Percentiles rank a stretch among this genome's conserved stretches.
phyloP scores from a whole-genome alignment of 805 yeast genomes.

The Brettanomyces naardenensis region DNA sequence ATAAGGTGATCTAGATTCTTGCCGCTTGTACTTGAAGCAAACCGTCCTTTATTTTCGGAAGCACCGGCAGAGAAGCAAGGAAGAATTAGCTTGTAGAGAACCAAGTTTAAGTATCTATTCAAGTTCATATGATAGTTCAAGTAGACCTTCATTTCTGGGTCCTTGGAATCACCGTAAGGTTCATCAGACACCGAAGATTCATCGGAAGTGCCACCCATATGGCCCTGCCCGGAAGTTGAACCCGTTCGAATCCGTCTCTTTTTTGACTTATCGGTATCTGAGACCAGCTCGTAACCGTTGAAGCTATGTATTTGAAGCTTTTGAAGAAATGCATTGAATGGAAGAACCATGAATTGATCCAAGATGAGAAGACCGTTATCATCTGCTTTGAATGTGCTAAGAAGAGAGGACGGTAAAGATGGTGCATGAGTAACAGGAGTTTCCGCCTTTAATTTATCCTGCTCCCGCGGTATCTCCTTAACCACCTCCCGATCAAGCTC shows the following conservation, averaged over 20 bases:
- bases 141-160: slow-evolving; percentile 15
- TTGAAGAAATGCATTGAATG: slow-evolving; percentile 17
- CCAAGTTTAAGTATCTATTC: slow-evolving; percentile 26
- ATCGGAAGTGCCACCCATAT: neutral
- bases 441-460: neutral
- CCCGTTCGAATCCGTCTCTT: neutral
- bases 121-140: slow-evolving; percentile 29
- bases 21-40: slow-evolving; percentile 13
- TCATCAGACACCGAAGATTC: neutral
- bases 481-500: neutral
- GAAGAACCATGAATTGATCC: slow-evolving; percentile 22
- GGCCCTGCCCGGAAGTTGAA: neutral
- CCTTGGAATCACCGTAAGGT: slow-evolving; percentile 2
- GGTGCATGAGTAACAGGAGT: neutral
- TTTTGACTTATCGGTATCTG: neutral
- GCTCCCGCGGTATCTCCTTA: neutral
- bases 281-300: slow-evolving; percentile 20
- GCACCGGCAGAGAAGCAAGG: slow-evolving; percentile 18
- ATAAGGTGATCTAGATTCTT: slow-evolving; percentile 37
- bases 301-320: slow-evolving; percentile 20
- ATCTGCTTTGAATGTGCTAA: slow-evolving; percentile 9
- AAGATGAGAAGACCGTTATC: slow-evolving; percentile 17
- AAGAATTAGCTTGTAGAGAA: slow-evolving; percentile 26
- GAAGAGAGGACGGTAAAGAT: neutral
- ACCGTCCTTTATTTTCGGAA: neutral